phyloP scores from a whole-genome alignment of 1,139 yeast genomes.

The Nematodospora anomalae region DNA sequence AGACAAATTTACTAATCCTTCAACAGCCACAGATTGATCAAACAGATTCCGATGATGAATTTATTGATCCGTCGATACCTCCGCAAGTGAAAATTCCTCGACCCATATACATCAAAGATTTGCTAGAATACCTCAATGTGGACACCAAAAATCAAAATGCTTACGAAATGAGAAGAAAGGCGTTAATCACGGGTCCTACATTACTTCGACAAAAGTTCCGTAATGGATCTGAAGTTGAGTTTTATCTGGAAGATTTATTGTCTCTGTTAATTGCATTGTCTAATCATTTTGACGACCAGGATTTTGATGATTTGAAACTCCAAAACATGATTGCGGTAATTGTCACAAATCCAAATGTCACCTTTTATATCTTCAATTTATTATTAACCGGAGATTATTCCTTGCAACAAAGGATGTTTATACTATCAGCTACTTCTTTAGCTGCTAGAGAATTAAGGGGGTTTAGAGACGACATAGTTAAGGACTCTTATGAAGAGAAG shows the following conservation, averaged over 20 bases:
- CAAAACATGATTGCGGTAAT: slow-evolving; percentile 54
- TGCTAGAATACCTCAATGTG: slow-evolving; percentile 51
- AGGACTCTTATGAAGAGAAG: slow-evolving; percentile 32
- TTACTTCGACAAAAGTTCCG: slow-evolving; percentile 53
- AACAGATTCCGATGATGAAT: slow-evolving; percentile 40
- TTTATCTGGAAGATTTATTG: slow-evolving; percentile 49
- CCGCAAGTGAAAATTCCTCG: slow-evolving; percentile 34
- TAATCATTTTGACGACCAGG: slow-evolving; percentile 48
- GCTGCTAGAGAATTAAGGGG: slow-evolving; percentile 65
- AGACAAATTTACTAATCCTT: slow-evolving; percentile 1
- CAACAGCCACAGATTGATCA: slow-evolving; percentile 2
- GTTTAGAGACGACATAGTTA: slow-evolving; percentile 44
- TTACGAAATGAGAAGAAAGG: slow-evolving; percentile 51
- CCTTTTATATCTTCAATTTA: slow-evolving; percentile 39
- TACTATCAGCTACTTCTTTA: slow-evolving; percentile 55
- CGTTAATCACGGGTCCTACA: slow-evolving; percentile 53
- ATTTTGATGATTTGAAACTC: slow-evolving; percentile 52
- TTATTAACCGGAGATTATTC: slow-evolving; percentile 65
- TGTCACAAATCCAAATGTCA: slow-evolving; percentile 44
- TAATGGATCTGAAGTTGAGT: slow-evolving; percentile 55
- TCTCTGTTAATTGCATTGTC: slow-evolving; percentile 46
- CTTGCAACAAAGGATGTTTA: slow-evolving; percentile 56
- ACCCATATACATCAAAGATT: slow-evolving; percentile 64
- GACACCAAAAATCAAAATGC: slow-evolving; percentile 47
- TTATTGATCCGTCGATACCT: slow-evolving; percentile 53